Percentiles rank a stretch among this genome's conserved stretches.
phyloP scores from a whole-genome alignment of 805 yeast species.

The Suhomyces prunicola region DNA sequence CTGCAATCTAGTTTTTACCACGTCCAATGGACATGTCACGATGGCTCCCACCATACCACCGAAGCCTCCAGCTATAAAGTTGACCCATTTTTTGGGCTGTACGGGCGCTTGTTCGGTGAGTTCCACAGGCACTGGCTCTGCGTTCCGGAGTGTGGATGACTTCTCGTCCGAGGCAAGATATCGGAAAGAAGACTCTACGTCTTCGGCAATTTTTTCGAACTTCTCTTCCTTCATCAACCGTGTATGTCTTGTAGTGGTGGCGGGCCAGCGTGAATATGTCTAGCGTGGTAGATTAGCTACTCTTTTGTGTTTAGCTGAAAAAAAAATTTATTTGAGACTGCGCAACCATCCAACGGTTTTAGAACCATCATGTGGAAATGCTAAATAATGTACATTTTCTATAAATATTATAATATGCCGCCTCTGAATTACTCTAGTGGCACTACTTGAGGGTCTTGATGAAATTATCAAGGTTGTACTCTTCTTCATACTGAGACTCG shows the following conservation, averaged over 20 bases:
- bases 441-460: slow-evolving; percentile 68
- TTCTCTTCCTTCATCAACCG: background rate
- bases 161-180: slow-evolving; percentile 73
- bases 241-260: background rate
- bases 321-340: background rate
- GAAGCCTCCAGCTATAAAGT: slow-evolving; percentile 85
- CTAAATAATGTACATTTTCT: background rate
- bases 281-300: background rate
- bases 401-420: background rate
- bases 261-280: background rate
- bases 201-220: slow-evolving; percentile 32
- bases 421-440: no score
- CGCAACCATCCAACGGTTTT: background rate
- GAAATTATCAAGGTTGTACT: slow-evolving; percentile 89
- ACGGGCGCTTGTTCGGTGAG: background rate
- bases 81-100: slow-evolving; percentile 50
- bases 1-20: slow-evolving; percentile 92
- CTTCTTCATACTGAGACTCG: slow-evolving; percentile 92
- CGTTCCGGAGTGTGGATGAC: slow-evolving; percentile 49
- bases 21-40: slow-evolving; percentile 91
- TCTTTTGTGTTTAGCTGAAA: background rate
- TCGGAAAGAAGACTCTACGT: slow-evolving; percentile 57
- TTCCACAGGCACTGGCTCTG: slow-evolving; percentile 22
- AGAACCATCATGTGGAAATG: background rate
- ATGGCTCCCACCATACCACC: slow-evolving; percentile 99